Percentiles rank a stretch among this genome's conserved stretches.
These are phyloP conservation scores for Carex arenaria DNA, from an alignment of 202 grass and related monocot genomes.

Conservation along the genomic window DNA sequence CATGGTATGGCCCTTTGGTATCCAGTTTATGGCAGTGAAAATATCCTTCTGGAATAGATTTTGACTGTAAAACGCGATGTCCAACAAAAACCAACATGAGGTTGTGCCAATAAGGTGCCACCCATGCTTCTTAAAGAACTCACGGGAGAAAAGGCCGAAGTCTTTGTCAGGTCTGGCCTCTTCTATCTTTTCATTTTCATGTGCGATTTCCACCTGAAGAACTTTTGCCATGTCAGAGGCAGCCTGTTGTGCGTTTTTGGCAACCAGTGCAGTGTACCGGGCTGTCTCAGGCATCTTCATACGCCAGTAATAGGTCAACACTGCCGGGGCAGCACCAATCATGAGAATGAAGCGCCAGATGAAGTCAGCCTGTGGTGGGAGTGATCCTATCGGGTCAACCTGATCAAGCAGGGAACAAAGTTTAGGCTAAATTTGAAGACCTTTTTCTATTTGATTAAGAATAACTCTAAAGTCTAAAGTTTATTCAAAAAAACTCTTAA, in stretches of 20 bases:
- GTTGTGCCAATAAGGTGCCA: conserved; percentile 33
- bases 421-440: neutral
- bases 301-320: conserved; percentile 25
- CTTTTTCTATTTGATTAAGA: neutral
- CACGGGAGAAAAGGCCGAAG: conserved; percentile 20
- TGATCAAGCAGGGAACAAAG: neutral
- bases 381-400: conserved; percentile 4
- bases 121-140: conserved; percentile 28
- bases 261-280: conserved; percentile 21
- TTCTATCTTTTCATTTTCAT: neutral
- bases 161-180: neutral
- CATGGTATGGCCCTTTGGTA: conserved; percentile 41
- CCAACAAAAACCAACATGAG: conserved; percentile 38
- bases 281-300: conserved; percentile 30
- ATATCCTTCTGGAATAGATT: conserved; percentile 60
- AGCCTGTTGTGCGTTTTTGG: conserved; percentile 23
- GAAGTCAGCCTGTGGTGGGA: conserved; percentile 17
- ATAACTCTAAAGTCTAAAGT: neutral
- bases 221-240: conserved; percentile 31
- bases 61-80: conserved; percentile 47
- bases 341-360: conserved; percentile 27
- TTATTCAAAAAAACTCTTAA: too few species aligned
- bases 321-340: conserved; percentile 10
- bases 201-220: conserved; percentile 11
- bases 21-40: conserved; percentile 44